phyloP scores from a whole-genome alignment of 331 rosid species.

The Telfairia occidentalis region DNA sequence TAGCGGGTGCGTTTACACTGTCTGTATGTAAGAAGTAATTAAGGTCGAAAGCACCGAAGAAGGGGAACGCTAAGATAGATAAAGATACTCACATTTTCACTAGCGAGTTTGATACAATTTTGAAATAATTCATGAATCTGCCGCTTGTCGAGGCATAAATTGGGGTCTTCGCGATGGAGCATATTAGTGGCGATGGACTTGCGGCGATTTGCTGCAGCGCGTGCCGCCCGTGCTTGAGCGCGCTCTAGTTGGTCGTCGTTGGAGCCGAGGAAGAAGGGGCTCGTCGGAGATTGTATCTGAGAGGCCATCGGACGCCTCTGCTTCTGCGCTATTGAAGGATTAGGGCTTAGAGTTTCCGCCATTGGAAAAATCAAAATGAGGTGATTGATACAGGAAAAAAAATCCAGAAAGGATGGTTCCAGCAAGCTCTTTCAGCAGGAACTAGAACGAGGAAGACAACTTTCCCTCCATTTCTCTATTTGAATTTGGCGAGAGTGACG shows the following conservation, averaged over 20 bases:
- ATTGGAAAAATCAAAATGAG: constrained; percentile 13
- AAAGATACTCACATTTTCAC: constrained; percentile 58
- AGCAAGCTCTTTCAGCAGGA: background rate
- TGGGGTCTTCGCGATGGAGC: constrained; percentile 22
- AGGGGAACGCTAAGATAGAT: background rate
- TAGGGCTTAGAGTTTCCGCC: constrained; percentile 70
- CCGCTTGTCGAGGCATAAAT: constrained; percentile 51
- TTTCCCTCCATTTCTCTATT: constrained; percentile 31
- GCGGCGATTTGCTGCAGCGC: constrained; percentile 75
- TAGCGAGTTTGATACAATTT: constrained; percentile 91
- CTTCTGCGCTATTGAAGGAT: constrained; percentile 25
- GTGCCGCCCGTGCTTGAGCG: constrained; percentile 84
- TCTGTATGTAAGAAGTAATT: background rate
- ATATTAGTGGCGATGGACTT: constrained; percentile 27
- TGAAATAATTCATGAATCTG: constrained; percentile 82
- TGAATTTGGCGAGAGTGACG: background rate
- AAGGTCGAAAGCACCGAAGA: background rate
- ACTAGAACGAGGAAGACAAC: background rate
- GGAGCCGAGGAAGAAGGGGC: constrained; percentile 74
- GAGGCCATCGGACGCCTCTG: constrained; percentile 40
- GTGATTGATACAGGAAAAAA: background rate
- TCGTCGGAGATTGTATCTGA: constrained; percentile 74
- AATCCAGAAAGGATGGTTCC: background rate
- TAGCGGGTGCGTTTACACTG: background rate
- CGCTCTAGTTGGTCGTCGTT: constrained; percentile 84